Conservation (phyloP, 2,329 filamentous ascomycete species). For the Sporothrix luriei region DNA sequence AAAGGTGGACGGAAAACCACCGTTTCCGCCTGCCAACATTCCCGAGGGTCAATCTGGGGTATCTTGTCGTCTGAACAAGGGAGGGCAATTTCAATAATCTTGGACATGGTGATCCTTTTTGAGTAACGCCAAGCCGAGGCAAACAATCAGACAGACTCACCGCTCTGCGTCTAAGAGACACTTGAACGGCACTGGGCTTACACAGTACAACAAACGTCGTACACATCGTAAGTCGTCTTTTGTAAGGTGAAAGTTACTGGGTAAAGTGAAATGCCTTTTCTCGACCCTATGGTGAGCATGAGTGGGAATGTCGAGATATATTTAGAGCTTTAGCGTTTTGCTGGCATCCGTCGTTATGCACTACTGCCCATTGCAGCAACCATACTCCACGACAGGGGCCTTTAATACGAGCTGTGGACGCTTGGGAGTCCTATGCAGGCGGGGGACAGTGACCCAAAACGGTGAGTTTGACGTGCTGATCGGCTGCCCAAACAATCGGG, state of each 20-base stretch:
- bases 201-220: too few relatives aligned
- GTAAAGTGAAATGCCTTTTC: not conserved
- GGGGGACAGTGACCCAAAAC: slow-evolving; percentile 6
- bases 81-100: not conserved
- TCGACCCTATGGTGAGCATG: slow-evolving; percentile 3
- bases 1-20: not conserved
- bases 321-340: slow-evolving; percentile 13
- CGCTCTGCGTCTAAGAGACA: not conserved
- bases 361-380: not conserved
- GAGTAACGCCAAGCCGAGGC: slow-evolving; percentile 6
- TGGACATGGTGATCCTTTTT: not conserved
- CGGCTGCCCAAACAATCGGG: not conserved
- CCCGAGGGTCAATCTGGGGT: not conserved
- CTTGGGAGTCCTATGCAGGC: not conserved
- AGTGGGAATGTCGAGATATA: not conserved
- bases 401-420: slow-evolving; percentile 10
- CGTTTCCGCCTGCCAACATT: too few relatives aligned
- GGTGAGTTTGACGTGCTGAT: not conserved
- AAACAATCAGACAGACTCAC: not conserved
- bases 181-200: not conserved
- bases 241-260: too few relatives aligned
- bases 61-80: not conserved
- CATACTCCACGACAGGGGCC: slow-evolving; percentile 6
- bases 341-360: not conserved
- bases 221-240: too few relatives aligned